Conservation (phyloP, 352 stramenopile species). For the Phytophthora quininea region DNA sequence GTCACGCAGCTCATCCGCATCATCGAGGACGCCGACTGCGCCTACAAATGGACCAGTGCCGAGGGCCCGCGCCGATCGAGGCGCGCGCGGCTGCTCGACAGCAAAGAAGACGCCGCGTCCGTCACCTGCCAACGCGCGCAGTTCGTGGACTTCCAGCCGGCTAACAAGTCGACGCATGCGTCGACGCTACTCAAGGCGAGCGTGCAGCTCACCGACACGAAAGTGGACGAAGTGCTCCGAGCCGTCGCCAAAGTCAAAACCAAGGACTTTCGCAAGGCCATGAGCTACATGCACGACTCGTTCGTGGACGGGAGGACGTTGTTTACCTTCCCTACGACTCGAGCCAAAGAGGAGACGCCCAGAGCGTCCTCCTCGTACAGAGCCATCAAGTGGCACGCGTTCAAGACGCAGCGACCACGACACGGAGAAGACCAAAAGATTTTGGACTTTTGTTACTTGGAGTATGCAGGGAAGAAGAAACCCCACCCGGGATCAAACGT, state of each 20-base stretch:
- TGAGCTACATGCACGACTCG: slow-evolving; percentile 59
- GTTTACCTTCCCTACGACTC: slow-evolving; percentile 50
- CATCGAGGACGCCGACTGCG: slow-evolving; percentile 77
- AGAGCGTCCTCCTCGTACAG: slow-evolving; percentile 59
- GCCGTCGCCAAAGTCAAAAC: slow-evolving; percentile 65
- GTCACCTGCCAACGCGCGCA: slow-evolving; percentile 53
- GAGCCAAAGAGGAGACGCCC: neutral
- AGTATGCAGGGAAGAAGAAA: slow-evolving; percentile 74
- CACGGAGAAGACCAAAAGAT: slow-evolving; percentile 47
- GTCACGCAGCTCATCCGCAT: slow-evolving; percentile 77
- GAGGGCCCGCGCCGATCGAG: slow-evolving; percentile 10
- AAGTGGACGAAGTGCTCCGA: slow-evolving; percentile 60
- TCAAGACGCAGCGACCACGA: slow-evolving; percentile 38
- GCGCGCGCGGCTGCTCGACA: slow-evolving; percentile 15
- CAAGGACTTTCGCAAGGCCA: slow-evolving; percentile 63
- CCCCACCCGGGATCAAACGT: slow-evolving; percentile 55
- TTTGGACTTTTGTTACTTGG: slow-evolving; percentile 76
- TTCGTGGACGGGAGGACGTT: slow-evolving; percentile 74
- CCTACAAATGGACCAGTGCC: slow-evolving; percentile 68
- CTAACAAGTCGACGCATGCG: slow-evolving; percentile 57
- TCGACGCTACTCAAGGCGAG: slow-evolving; percentile 73
- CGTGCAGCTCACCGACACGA: slow-evolving; percentile 54
- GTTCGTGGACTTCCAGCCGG: slow-evolving; percentile 72
- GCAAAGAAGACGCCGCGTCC: slow-evolving; percentile 16
- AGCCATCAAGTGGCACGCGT: slow-evolving; percentile 79